Conservation (phyloP, 2,329 filamentous ascomycete genomes). For the Ceratocystis diversiconidia region DNA sequence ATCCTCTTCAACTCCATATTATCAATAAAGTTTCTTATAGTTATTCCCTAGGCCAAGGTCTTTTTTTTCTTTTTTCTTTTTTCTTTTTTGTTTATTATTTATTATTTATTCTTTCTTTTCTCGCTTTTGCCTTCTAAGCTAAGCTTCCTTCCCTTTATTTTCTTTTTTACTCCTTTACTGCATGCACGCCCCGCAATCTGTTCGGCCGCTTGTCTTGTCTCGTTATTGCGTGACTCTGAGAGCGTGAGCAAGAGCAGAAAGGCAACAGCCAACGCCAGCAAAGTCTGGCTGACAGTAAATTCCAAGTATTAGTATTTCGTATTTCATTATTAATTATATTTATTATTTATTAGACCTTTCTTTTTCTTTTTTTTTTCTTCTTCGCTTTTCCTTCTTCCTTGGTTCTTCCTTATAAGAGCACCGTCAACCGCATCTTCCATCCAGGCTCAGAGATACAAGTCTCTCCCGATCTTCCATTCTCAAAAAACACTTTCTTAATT, state of each 20-base stretch:
- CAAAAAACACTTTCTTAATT: background rate
- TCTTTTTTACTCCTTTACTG: background rate
- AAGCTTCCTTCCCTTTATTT: constrained; percentile 2
- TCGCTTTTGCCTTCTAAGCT: background rate
- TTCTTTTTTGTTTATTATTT: constrained; percentile 8
- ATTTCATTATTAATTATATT: background rate
- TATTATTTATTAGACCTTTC: background rate
- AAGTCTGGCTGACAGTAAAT: background rate
- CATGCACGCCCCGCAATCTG: background rate
- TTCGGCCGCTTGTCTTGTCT: background rate
- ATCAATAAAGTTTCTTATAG: constrained; percentile 10
- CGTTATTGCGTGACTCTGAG: background rate
- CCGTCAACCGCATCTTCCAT: background rate
- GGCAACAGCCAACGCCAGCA: background rate
- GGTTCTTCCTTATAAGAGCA: background rate
- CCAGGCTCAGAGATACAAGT: background rate
- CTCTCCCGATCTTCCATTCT: background rate
- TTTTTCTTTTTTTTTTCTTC: background rate
- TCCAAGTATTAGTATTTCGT: background rate
- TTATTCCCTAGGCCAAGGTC: background rate
- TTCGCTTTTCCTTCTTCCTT: background rate
- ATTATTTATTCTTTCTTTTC: background rate
- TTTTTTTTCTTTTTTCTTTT: constrained; percentile 3
- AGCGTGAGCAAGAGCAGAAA: background rate
- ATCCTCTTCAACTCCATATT: constrained; percentile 9